Evolutionary conservation across 495 filamentous ascomycete genomes (phyloP).

Genomic region (Penicillium roqueforti): DNA sequence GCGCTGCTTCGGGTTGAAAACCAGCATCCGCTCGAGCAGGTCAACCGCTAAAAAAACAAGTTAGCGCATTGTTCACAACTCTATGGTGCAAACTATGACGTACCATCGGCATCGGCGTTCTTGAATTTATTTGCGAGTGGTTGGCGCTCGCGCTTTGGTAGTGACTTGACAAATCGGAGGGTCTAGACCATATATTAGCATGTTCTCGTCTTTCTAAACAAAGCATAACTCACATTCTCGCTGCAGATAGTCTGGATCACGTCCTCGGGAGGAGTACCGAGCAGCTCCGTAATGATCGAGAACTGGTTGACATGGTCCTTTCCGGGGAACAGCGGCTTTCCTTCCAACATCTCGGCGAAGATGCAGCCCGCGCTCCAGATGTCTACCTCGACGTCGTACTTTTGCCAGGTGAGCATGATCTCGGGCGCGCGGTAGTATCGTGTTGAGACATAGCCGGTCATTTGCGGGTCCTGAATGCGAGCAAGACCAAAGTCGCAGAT

Average conservation of each 20-base stretch:
- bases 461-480: slow-evolving; percentile 98
- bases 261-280: slow-evolving; percentile 97
- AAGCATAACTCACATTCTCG: slow-evolving; percentile 69
- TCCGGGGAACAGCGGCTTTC: slow-evolving; percentile 95
- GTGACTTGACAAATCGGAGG: slow-evolving; percentile 91
- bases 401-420: slow-evolving; percentile 99
- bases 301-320: slow-evolving; percentile 99
- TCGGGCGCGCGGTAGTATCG: slow-evolving; percentile 97
- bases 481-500: slow-evolving; percentile 98
- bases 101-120: slow-evolving; percentile 91
- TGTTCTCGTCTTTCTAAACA: not conserved
- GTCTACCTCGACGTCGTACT: slow-evolving; percentile 98
- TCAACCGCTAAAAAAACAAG: slow-evolving; percentile 64
- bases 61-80: slow-evolving; percentile 14
- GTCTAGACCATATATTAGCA: slow-evolving; percentile 55
- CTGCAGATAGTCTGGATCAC: slow-evolving; percentile 98
- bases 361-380: slow-evolving; percentile 99
- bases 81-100: slow-evolving; percentile 25
- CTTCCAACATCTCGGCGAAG: slow-evolving; percentile 98
- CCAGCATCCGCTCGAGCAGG: slow-evolving; percentile 92
- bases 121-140: slow-evolving; percentile 89
- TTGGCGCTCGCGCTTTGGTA: slow-evolving; percentile 92
- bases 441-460: slow-evolving; percentile 99
- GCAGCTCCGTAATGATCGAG: slow-evolving; percentile 96
- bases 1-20: slow-evolving; percentile 92